Base-by-base conservation (phyloP, 148 eudicot genomes). In the Persicaria tinctoria region DNA sequence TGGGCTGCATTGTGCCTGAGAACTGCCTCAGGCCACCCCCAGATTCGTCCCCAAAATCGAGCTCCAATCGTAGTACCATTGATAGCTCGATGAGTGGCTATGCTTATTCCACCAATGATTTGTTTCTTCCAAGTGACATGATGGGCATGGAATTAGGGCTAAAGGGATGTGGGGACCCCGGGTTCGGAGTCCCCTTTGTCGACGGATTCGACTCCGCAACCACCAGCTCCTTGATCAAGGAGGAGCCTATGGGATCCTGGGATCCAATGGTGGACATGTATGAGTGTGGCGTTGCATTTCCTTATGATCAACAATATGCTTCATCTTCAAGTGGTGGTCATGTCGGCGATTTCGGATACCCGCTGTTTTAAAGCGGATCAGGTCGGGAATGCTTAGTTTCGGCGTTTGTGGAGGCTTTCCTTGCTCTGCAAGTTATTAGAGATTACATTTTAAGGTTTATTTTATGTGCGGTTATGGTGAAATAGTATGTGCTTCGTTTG, bases 1-100 rank as follows among this genome's bases (percentile, higher is more conserved):
- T 93, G 79, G 94, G 79, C 38, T 85, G 92, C 88, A 91, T 93
- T 77, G 98, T 93, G 4, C 98, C 98, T 18, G 90, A 91, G 50
- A 88, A 82, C 69, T 93, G 85, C 81, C 80, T 93, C 68, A 89
- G 86, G 73, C 98, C 98, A 63, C 87, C 89, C 46, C 23, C 72
- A 1, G 41, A 32, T 32, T 32, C 41, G 4, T 32, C 41, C 41
- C 41, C 44, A 38, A 38, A 66, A 32, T 32, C 41, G 41, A 32
- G 41, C 41, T 32, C 41, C 41, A 3, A 32, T 32, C 41, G 41
- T 2, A 2, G 41, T 2, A 2, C 41, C 41, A 32, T 32, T 32
- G 41, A 32, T 32, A 32, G 41, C 41, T 32, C 41, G 2, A 32
- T 32, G 5, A 5, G 56, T 13, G 56, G 5, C 12, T 12, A 38